Conservation (phyloP, 768 basidiomycete genomes). For the Cystobasidium onofrii region DNA sequence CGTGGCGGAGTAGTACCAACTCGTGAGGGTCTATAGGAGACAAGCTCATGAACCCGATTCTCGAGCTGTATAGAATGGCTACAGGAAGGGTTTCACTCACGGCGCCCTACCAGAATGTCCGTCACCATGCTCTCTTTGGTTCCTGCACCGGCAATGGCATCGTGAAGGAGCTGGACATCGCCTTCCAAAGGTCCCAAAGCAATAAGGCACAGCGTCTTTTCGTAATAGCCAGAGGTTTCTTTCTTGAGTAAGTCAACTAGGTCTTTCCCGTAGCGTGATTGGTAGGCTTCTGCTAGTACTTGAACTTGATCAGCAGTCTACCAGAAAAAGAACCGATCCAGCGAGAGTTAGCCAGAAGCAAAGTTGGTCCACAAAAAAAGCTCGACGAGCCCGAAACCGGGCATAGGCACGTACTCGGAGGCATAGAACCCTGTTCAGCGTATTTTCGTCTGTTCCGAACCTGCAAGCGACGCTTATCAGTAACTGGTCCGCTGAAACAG, state of each 20-base stretch:
- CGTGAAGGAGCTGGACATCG: slow-evolving; percentile 44
- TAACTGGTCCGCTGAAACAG: too few relatives aligned
- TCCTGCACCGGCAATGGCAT: slow-evolving; percentile 44
- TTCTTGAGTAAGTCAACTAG: slow-evolving; percentile 38
- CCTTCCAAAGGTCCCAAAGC: slow-evolving; percentile 43
- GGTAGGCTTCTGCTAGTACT: slow-evolving; percentile 24
- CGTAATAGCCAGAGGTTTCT: slow-evolving; percentile 30
- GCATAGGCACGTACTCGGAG: background rate
- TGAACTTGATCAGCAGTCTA: background rate
- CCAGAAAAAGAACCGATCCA: background rate
- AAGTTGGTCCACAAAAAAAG: too few relatives aligned
- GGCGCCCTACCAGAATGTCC: slow-evolving; percentile 45
- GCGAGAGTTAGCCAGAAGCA: too few relatives aligned
- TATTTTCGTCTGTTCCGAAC: slow-evolving; percentile 37
- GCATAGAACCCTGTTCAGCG: slow-evolving; percentile 4
- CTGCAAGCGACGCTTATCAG: too few relatives aligned
- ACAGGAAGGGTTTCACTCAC: background rate
- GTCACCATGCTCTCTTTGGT: slow-evolving; percentile 47
- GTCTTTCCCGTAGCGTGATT: slow-evolving; percentile 45
- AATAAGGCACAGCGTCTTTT: background rate
- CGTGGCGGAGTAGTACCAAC: slow-evolving; percentile 39
- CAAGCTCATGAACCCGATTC: background rate
- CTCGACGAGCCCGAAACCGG: too few relatives aligned
- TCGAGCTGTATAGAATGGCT: background rate
- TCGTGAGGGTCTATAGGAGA: slow-evolving; percentile 42